Conservation (phyloP, 1,284 basidiomycete genomes). For the Boletus hoseneyae region DNA sequence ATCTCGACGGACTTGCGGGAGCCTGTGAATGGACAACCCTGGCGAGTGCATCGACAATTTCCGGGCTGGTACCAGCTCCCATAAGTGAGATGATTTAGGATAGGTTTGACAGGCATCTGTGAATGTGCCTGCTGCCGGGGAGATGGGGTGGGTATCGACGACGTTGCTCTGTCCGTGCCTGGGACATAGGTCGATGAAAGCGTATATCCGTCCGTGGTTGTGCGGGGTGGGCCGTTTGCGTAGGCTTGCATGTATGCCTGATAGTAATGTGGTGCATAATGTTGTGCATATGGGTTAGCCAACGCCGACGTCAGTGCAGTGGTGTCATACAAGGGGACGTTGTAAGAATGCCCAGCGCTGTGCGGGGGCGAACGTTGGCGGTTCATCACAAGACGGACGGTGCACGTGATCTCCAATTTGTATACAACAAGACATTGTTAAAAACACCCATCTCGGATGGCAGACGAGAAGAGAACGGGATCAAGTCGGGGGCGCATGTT, state of each 20-base stretch:
- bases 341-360: constrained; percentile 7
- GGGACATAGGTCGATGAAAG: constrained; percentile 50
- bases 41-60: constrained; percentile 57
- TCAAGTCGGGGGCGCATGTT: constrained; percentile 29
- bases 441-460: constrained; percentile 8
- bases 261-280: constrained; percentile 47
- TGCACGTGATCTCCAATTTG: constrained; percentile 25
- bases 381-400: constrained; percentile 14
- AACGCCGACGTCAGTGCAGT: constrained; percentile 33
- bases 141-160: background rate
- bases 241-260: constrained; percentile 50
- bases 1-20: constrained; percentile 71
- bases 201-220: constrained; percentile 53
- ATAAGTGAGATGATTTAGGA: constrained; percentile 21
- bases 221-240: constrained; percentile 26
- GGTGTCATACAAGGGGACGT: constrained; percentile 21
- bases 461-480: constrained; percentile 8
- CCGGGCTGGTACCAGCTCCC: constrained; percentile 63
- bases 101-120: constrained; percentile 7
- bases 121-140: constrained; percentile 7
- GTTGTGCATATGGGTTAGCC: constrained; percentile 40
- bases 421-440: background rate
- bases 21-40: constrained; percentile 71
- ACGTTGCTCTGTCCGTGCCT: constrained; percentile 12
- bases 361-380: constrained; percentile 13